Evolutionary conservation across 139 green algal species (phyloP), one percentile per base, ranked within the genome.

Genomic region (Chlamydomonas sp.): DNA sequence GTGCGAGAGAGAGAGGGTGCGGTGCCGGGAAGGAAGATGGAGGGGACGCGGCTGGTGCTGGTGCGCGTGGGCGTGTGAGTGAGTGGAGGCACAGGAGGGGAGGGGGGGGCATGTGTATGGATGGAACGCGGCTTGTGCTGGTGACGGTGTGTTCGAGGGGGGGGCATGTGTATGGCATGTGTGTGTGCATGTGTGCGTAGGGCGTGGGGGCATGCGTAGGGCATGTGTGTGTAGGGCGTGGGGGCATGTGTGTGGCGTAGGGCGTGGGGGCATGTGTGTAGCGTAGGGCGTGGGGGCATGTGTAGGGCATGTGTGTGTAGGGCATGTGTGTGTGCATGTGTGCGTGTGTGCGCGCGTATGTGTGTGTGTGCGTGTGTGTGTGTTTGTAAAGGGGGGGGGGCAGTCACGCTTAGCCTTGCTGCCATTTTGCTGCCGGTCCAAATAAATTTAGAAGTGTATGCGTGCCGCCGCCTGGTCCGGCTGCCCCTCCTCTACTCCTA

Each of bases 181-280:
- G 58, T 66, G 29, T 28, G 58, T 36, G 58, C n/a, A 3, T 36
- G 58, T 66, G 58, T 39, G 58, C 3, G 58, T 66, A 20, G 16
- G 43, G 16, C 43, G 43, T 54, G 43, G 13, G 43, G 13, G 43
- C 20, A 20, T 54, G 43, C 20, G 43, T 54, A 54, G 43, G 20
- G 43, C 20, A 54, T 26, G 43, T 54, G 43, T 54, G 43, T 54
- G n/a, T n/a, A n/a, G n/a, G n/a, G n/a, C n/a, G 43, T 54, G 43
- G 43, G 43, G 13, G 43, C 43, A 13, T 54, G 43, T 54, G 43
- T 54, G 43, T 54, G 43, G 20, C 16, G 20, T 13, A 26, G 43
- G 20, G 43, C 20, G 43, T 26, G 43, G 13, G 43, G 13, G 43
- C 43, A 20, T 54, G 16, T 54, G 43, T 54, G 43, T 54, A n/a